These are phyloP conservation scores for Harrya chromipes DNA, from an alignment of 768 basidiomycete genomes.

Conservation along the genomic window DNA sequence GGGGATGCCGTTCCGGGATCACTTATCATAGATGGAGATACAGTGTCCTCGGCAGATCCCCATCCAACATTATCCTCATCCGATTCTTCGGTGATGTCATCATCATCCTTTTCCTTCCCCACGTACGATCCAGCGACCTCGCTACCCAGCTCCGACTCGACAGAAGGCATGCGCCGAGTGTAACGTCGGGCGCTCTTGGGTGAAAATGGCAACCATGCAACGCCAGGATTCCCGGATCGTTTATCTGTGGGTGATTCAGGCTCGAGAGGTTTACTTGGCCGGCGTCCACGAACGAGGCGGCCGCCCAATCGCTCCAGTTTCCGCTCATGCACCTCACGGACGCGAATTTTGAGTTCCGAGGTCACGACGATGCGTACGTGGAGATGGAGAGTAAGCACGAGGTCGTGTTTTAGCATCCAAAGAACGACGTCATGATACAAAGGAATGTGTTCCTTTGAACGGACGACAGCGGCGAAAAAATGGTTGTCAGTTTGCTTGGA, in stretches of 20 bases:
- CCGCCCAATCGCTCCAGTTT: slow-evolving; percentile 29
- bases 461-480: slow-evolving; percentile 78
- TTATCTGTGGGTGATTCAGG: slow-evolving; percentile 18
- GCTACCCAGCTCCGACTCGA: slow-evolving; percentile 44
- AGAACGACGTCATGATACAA: slow-evolving; percentile 79
- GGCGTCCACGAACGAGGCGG: slow-evolving; percentile 20
- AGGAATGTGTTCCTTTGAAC: slow-evolving; percentile 60
- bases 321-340: slow-evolving; percentile 45
- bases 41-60: slow-evolving; percentile 47
- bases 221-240: slow-evolving; percentile 15
- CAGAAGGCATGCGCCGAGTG: slow-evolving; percentile 43
- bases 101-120: slow-evolving; percentile 32
- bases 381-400: slow-evolving; percentile 82
- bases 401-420: slow-evolving; percentile 88
- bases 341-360: slow-evolving; percentile 66
- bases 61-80: slow-evolving; percentile 47
- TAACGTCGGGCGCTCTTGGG: slow-evolving; percentile 50
- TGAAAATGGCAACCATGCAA: slow-evolving; percentile 53
- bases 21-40: slow-evolving; percentile 64
- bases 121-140: slow-evolving; percentile 32
- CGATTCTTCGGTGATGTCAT: slow-evolving; percentile 39
- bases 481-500: slow-evolving; percentile 65
- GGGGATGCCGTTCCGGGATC: slow-evolving; percentile 83
- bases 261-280: slow-evolving; percentile 18
- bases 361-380: slow-evolving; percentile 83